These are phyloP conservation scores for Brassica carinata DNA, from an alignment of 345 rosid genomes.

Conservation along the genomic window DNA sequence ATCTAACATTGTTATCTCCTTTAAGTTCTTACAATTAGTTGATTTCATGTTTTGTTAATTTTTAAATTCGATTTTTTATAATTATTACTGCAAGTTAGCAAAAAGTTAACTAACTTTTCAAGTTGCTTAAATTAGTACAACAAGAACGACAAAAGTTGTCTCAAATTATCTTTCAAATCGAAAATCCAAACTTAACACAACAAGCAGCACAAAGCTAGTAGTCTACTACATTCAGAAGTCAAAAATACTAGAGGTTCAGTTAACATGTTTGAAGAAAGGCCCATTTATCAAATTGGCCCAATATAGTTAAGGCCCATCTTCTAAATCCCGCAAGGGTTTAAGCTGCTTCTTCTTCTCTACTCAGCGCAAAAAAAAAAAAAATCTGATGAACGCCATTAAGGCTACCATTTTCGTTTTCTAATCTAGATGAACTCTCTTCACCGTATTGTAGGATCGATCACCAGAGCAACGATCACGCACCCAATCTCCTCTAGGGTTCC, in stretches of 20 bases:
- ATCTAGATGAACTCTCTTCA: constrained; percentile 47
- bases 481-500: constrained; percentile 14
- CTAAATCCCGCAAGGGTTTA: neutral
- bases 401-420: neutral
- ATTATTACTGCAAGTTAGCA: neutral
- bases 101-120: neutral
- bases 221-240: too few species aligned
- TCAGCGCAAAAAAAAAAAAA: neutral
- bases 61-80: too few species aligned
- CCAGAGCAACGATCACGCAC: constrained; percentile 12
- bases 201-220: too few species aligned
- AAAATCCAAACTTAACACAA: too few species aligned
- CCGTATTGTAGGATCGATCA: constrained; percentile 25
- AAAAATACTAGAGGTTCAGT: neutral
- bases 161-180: too few species aligned
- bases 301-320: neutral
- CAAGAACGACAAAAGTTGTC: too few species aligned
- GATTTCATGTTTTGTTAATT: neutral
- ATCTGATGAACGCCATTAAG: too few species aligned
- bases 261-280: neutral
- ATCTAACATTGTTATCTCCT: too few species aligned
- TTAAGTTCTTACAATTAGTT: too few species aligned
- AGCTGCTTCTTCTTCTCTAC: neutral
- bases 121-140: neutral
- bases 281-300: neutral